These are phyloP conservation scores for Bombardia bombarda DNA, from an alignment of 495 filamentous ascomycete species.

Conservation along the genomic window DNA sequence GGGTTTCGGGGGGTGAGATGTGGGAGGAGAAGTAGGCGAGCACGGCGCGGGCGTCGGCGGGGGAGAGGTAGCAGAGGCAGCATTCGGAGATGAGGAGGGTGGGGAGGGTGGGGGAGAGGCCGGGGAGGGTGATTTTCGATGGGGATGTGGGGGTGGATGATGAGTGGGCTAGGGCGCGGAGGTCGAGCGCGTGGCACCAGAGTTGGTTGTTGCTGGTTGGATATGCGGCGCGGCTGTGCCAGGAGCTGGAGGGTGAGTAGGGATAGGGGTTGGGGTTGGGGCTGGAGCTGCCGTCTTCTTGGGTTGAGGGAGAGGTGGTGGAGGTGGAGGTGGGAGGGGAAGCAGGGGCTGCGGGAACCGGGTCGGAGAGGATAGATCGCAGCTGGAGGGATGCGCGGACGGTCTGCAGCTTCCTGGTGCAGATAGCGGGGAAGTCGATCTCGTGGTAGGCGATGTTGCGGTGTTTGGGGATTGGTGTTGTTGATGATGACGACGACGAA, in stretches of 20 bases:
- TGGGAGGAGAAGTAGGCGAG: constrained; percentile 57
- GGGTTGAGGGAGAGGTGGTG: not conserved
- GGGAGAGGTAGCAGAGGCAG: constrained; percentile 80
- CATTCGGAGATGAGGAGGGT: constrained; percentile 89
- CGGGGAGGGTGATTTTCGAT: constrained; percentile 11
- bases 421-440: constrained; percentile 78
- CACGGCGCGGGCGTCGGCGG: constrained; percentile 50
- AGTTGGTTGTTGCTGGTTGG: constrained; percentile 36
- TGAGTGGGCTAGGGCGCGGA: constrained; percentile 50
- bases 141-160: not conserved
- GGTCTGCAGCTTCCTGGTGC: constrained; percentile 47
- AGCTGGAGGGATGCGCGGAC: constrained; percentile 23
- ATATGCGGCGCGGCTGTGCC: constrained; percentile 8
- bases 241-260: constrained; percentile 13
- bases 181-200: constrained; percentile 73
- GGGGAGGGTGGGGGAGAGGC: constrained; percentile 45
- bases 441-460: constrained; percentile 72
- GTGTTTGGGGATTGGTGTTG: constrained; percentile 5
- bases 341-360: not conserved
- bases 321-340: not conserved
- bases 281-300: constrained; percentile 3
- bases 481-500: constrained; percentile 7
- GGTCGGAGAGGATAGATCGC: constrained; percentile 20
- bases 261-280: constrained; percentile 13
- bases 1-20: too few species aligned